Evolutionary conservation across 1,284 basidiomycete genomes (phyloP), one percentile per base, ranked within the genome.

Genomic region (Sporisorium exsertum): DNA sequence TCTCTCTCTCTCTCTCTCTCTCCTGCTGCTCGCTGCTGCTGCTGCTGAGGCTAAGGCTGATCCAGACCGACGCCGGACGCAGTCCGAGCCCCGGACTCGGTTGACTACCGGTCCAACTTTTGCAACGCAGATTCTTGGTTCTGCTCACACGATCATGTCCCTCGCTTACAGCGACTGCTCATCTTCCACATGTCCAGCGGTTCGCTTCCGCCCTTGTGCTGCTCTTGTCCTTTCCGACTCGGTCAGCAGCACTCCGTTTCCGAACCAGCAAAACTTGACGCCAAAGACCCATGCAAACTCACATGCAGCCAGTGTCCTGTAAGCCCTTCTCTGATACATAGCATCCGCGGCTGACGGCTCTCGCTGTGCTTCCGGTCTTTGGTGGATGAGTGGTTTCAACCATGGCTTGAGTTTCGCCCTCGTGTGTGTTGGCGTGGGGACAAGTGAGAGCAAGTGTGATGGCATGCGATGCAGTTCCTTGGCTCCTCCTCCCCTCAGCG

Each of bases 121-220:
- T 10, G 29, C 5, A 32, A 32, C 29, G 29, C 5, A 5, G 24
- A 15, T 26, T 16, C 10, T 5, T n/a, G 35, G 22, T 26, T 5
- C 13, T 37, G 51, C 51, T 40, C 51, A 53, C 51, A 53, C 51
- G 51, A 53, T 26, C 32, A 6, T 53, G 51, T 40, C 51, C 9
- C 32, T 20, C 20, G n/a, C 40, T 43, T 43, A 5, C 40, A 43
- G 37, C 18, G n/a, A 18, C 40, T 26, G 51, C 35, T 40, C 8
- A 13, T 45, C 20, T 9, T 45, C 27, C 46, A 49, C 46, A 49
- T 49, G 46, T 16, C n/a, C 8, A 2, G 24, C 1, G 4, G 43
- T 22, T 45, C 43, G 43, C 8, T 22, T 45, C 43, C 9, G n/a
- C 43, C 6, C 18, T 45, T 12, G 9, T 45, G 20, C 1, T 12